Base-by-base conservation (phyloP, 2,329 filamentous ascomycete species). In the Phialophora expanda region DNA sequence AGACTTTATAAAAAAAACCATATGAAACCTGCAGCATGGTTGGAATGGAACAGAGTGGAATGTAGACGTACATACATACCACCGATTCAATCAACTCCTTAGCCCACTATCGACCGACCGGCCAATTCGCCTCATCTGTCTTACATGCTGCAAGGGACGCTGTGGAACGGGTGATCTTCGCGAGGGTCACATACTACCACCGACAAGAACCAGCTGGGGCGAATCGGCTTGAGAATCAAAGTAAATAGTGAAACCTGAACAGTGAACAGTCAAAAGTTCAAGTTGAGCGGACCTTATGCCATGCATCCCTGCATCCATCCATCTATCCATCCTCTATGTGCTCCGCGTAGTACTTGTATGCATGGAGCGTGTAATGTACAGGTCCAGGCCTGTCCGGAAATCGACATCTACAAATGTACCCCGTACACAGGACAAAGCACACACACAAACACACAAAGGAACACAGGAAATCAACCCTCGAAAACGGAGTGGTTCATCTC, bases 401-500 rank as follows among this genome's bases (percentile, higher is more conserved):
- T n/a, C 14, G 1, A 44, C 3, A 7, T 44, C 38, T 44, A 3
- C 24, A 24, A 24, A 2, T 24, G 24, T 24, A 24, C 24, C 2
- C 24, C 2, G 24, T 24, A 24, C 24, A 24, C 24, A 3, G 24
- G 24, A 24, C 24, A 24, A 3, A 24, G 24, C 3, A 24, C 24
- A n/a, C n/a, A n/a, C n/a, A n/a, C n/a, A n/a, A n/a, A n/a, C n/a
- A n/a, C n/a, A n/a, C n/a, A n/a, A n/a, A n/a, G n/a, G n/a, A n/a
- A n/a, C n/a, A 24, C 12, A 5, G 14, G 2, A n/a, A 7, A 14
- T 67, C 59, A 68, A 6, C 94, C 93, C 64, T 96, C 92, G 79
- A 97, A 97, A 2, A 97, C 85, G 48, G 89, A 87, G 76, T 96
- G 92, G 75, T 96, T 90, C 70, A 98, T 79, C 78, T 98, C 93